Evolutionary conservation across 805 yeast genomes (phyloP), one percentile per base, ranked within the genome.

Genomic region (Diddensiella caesifluorescens): DNA sequence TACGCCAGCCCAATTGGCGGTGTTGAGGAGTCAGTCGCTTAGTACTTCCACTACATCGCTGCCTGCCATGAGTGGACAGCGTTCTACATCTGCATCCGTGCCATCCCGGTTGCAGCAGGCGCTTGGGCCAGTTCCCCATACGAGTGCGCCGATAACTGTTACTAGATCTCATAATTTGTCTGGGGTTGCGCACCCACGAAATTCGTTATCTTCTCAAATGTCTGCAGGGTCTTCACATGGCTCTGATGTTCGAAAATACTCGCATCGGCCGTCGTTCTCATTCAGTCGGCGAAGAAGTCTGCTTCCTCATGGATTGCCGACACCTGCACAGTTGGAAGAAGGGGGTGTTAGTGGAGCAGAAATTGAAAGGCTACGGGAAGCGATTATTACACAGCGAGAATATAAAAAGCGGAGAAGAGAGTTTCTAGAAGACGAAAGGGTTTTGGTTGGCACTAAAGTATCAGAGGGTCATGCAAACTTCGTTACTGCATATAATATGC

Each of bases 401-500:
- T 44, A 38, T 33, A 60, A 57, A 39, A 41, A 48, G 32, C 50
- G 52, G 35, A 38, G 57, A 22, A 39, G 55, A 5, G 59, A 57
- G 42, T 47, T 50, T 31, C 47, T 56, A 21, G 70, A 66, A 43
- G 67, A 62, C 40, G 64, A 61, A 41, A 58, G 61, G 35, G 89
- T 80, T 3, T 61, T 80, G 33, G 80, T 84, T 9, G 95, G 95
- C 3, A 83, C 84, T 49, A 80, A 80, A 52, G 89, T 87, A 29
- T 75, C 82, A 48, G 97, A 92, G 62, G 97, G 96, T 32, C 97
- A 92, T 58, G 87, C 79, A 38, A 92, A 89, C 61, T 92, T 82
- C 55, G 85, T 88, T 21, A 79, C 90, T 70, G 98, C 97, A 1
- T 94, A 92, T 62, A 88, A 90, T 61, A 90, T 92, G 97, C 73